Percentiles rank a stretch among this genome's conserved stretches.
phyloP scores from a whole-genome alignment of 257 asterid genomes.

The Scutellaria baicalensis region DNA sequence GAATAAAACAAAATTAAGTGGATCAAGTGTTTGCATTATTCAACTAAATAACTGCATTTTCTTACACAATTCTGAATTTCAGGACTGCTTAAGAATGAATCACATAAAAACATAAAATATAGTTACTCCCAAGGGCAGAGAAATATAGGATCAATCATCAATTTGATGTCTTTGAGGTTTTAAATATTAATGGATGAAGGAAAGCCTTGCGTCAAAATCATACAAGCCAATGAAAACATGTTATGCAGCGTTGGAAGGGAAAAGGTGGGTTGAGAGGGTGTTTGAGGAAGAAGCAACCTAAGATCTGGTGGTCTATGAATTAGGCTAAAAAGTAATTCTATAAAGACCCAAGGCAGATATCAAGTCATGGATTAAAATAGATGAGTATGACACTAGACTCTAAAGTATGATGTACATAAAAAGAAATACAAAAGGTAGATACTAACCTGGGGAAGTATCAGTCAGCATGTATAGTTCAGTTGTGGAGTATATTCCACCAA shows the following conservation, averaged over 20 bases:
- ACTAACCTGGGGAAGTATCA: slow-evolving; percentile 80
- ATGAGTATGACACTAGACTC: not conserved
- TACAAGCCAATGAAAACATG: not conserved
- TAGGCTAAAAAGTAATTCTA: not conserved
- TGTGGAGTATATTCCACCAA: slow-evolving; percentile 82
- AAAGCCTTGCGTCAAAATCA: not conserved
- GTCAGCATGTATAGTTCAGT: slow-evolving; percentile 89
- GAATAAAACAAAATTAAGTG: not conserved
- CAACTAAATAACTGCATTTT: not conserved
- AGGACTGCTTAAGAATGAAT: not conserved
- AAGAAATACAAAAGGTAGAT: not conserved
- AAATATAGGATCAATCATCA: not conserved
- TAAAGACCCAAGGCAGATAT: not conserved
- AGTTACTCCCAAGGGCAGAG: not conserved
- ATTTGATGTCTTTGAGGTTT: not conserved
- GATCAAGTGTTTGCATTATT: not conserved
- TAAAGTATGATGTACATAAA: not conserved
- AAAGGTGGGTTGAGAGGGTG: not conserved
- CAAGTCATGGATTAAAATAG: not conserved
- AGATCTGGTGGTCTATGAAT: not conserved
- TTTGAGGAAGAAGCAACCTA: not conserved
- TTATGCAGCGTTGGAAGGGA: not conserved
- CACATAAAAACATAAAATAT: not conserved
- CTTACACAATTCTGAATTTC: not conserved
- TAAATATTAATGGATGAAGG: not conserved